Base-by-base conservation (phyloP, 352 stramenopile genomes). In the Phytophthora nicotianae region DNA sequence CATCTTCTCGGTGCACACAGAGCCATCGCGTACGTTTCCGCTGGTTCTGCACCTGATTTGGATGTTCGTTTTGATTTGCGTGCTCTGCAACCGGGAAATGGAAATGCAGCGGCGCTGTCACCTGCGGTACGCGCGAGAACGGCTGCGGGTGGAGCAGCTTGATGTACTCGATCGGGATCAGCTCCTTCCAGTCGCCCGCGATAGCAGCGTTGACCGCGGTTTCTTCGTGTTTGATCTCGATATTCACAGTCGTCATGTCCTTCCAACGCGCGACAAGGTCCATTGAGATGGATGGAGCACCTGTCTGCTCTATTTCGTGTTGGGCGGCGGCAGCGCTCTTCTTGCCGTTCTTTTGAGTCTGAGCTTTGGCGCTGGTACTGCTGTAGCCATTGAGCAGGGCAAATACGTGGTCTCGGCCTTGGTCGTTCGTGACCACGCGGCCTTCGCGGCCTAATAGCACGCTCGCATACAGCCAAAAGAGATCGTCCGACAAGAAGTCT, bases 381-480 rank as follows among this genome's bases (percentile, higher is more conserved):
- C 52, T 69, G 53, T 68, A 69, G 59, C 71, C 71, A 56, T 84
- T 81, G 10, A 89, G 68, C 35, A 93, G 50, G 50, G 79, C 77
- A 38, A 81, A 81, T 5, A 92, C 79, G 83, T 99, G 97, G 80
- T 99, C 97, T 38, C 97, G 82, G 69, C 98, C 98, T 77, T 98
- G 93, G 72, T 99, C 97, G 72, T 99, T 99, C 3, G 95, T 98
- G 5, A 99, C 79, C 6, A 98, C 86, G 35, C 96, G 75, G 1
- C 70, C 78, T 23, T 87, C 69, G 6, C 65, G 54, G 5, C 78
- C 83, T 26, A 94, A 57, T 17, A 90, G 70, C 45, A 97, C 78
- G 29, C 91, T 97, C 8, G 91, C 95, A 70, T 98, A 98, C 29
- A 99, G 75, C 97, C 97, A 99, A 75, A 98, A 99, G 76, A 97